Evolutionary conservation across 2,329 filamentous ascomycete genomes (phyloP), one percentile per base, ranked within the genome.

Genomic region (Exophiala xenobiotica): DNA sequence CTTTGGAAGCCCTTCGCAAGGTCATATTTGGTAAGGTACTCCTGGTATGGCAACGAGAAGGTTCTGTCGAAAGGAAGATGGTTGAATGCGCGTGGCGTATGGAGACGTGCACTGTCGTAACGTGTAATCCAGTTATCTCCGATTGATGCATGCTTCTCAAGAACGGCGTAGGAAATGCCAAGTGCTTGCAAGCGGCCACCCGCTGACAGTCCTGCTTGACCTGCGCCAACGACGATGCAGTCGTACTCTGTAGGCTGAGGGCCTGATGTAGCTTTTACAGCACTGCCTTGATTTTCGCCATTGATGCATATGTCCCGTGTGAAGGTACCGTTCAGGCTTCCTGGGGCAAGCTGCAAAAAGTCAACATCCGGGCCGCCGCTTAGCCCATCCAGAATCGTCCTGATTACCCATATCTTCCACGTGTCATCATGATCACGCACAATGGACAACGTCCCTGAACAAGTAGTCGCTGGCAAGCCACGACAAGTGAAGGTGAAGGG

Each of bases 121-220:
- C 77, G 68, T 12, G 73, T 72, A 11, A 81, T 72, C 83, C 83
- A 86, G 63, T 79, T 85, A 53, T 86, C 82, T 9, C 82, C 82
- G 0, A 86, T 69, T 3, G 75, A 70, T 0, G 75, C 70, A 49
- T 82, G 78, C 23, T 74, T 70, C 57, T 86, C 82, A 14, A 86
- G 70, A n/a, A 85, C 61, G 1, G 85, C 68, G 1, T 78, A 67
- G 11, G 76, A 67, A 1, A 85, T 67, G 1, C 77, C 74, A 1
- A 83, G 71, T 70, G 79, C 77, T 58, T 82, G 80, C 4, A 86
- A 71, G 2, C 81, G 74, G 0, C 80, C 82, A 1, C 78, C 80
- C 1, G 73, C 69, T 0, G 75, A 78, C 1, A 86, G 70, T 1
- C 83, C 82, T 2, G 74, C 41, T 38, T 51, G 48, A 35, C 48